These are phyloP conservation scores for Xylariaceae sp. DNA, from an alignment of 2,329 filamentous ascomycete species.

Conservation along the genomic window DNA sequence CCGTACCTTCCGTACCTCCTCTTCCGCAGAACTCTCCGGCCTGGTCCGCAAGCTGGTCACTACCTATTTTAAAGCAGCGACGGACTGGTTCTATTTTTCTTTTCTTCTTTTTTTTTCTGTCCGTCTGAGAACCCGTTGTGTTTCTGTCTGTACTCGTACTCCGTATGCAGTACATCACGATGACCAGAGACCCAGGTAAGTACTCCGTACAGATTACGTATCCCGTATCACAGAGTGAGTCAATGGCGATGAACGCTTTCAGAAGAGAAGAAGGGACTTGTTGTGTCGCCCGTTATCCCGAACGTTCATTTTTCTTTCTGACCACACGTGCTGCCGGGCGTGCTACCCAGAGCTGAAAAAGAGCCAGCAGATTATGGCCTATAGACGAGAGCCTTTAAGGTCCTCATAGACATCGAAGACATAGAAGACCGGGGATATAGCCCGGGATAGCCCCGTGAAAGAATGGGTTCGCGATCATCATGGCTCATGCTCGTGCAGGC, in stretches of 20 bases:
- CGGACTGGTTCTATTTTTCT: neutral
- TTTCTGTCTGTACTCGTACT: neutral
- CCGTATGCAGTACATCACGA: neutral
- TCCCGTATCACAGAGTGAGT: neutral
- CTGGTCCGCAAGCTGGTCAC: neutral
- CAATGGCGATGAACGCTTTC: neutral
- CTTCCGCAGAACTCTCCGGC: neutral
- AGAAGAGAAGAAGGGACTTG: neutral
- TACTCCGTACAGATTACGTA: neutral
- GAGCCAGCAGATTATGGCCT: neutral
- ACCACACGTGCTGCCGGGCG: neutral
- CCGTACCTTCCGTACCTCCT: neutral
- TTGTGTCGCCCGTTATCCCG: neutral
- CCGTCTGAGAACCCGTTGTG: too few relatives aligned
- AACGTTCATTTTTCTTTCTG: neutral
- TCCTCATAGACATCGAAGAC: neutral
- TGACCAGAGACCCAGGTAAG: neutral
- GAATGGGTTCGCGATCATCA: neutral
- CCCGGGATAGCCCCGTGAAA: neutral
- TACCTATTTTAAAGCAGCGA: too few relatives aligned
- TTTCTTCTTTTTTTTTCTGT: neutral
- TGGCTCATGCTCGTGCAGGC: neutral
- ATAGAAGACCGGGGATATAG: neutral
- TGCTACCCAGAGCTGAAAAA: neutral
- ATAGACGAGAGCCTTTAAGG: neutral